Conservation (phyloP, 2,329 filamentous ascomycete genomes). For the Aspergillus vadensis region DNA sequence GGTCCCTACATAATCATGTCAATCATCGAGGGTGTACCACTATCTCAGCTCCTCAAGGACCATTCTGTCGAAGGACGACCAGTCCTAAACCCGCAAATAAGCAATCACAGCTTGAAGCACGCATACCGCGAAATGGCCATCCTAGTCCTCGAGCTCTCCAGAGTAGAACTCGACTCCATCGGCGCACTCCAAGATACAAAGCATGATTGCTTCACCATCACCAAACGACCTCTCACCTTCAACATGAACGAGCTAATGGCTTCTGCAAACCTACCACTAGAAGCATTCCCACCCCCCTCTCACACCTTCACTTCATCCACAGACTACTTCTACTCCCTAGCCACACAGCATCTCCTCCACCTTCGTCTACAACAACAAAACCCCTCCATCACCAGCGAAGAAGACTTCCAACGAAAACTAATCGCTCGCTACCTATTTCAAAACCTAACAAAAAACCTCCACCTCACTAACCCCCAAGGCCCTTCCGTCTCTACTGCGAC, state of each 20-base stretch:
- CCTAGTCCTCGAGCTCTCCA: not conserved
- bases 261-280: not conserved
- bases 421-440: not conserved
- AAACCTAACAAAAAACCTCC: not conserved
- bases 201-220: too few species aligned
- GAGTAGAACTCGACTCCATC: not conserved
- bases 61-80: not conserved
- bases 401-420: not conserved
- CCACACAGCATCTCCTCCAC: not conserved
- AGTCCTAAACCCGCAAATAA: not conserved
- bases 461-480: slow-evolving; percentile 2
- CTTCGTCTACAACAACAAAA: not conserved
- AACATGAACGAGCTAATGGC: not conserved
- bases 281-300: not conserved
- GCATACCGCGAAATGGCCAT: not conserved
- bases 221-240: not conserved
- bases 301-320: not conserved
- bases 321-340: not conserved
- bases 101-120: not conserved
- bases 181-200: not conserved
- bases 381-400: not conserved
- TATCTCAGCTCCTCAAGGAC: not conserved
- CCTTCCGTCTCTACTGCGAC: slow-evolving; percentile 26
- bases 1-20: slow-evolving; percentile 6
- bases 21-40: not conserved